Percentiles rank a stretch among this genome's conserved stretches.
phyloP scores from a whole-genome alignment of 768 basidiomycete species.

The Suillus cothurnatus region DNA sequence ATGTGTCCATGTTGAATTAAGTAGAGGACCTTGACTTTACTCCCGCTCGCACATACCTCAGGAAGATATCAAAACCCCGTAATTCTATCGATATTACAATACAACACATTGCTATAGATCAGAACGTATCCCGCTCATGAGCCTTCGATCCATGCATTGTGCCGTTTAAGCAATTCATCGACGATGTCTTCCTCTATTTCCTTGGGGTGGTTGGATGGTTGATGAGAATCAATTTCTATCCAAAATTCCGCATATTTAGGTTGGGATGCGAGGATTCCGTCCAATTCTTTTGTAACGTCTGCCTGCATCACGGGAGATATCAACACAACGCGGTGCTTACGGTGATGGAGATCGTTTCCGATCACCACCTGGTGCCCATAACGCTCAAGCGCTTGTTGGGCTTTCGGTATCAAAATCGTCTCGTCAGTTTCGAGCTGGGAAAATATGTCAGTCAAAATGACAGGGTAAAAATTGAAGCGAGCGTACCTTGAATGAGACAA shows the following conservation, averaged over 20 bases:
- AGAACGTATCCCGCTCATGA: background rate
- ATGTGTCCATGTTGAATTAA: background rate
- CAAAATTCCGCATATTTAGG: slow-evolving; percentile 54
- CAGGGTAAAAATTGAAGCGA: background rate
- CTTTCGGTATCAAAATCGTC: slow-evolving; percentile 85
- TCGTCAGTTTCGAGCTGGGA: slow-evolving; percentile 90
- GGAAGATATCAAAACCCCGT: background rate
- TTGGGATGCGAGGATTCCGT: slow-evolving; percentile 21
- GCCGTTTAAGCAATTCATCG: slow-evolving; percentile 69
- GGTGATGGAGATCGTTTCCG: slow-evolving; percentile 89
- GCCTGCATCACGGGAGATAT: slow-evolving; percentile 55
- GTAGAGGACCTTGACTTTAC: background rate
- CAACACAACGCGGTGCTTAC: slow-evolving; percentile 93
- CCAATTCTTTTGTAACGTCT: slow-evolving; percentile 13
- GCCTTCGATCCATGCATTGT: slow-evolving; percentile 64
- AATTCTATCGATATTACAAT: slow-evolving; percentile 5
- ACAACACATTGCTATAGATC: background rate
- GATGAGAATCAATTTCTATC: slow-evolving; percentile 58
- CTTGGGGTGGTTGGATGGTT: slow-evolving; percentile 41
- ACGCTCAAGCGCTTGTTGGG: slow-evolving; percentile 80
- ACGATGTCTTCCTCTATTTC: slow-evolving; percentile 97
- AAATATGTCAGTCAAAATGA: background rate
- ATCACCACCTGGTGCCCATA: slow-evolving; percentile 98
- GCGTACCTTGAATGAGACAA: slow-evolving; percentile 94
- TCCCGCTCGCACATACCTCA: background rate